phyloP scores from a whole-genome alignment of 176 grass and related monocot genomes.

The Zizania latifolia region DNA sequence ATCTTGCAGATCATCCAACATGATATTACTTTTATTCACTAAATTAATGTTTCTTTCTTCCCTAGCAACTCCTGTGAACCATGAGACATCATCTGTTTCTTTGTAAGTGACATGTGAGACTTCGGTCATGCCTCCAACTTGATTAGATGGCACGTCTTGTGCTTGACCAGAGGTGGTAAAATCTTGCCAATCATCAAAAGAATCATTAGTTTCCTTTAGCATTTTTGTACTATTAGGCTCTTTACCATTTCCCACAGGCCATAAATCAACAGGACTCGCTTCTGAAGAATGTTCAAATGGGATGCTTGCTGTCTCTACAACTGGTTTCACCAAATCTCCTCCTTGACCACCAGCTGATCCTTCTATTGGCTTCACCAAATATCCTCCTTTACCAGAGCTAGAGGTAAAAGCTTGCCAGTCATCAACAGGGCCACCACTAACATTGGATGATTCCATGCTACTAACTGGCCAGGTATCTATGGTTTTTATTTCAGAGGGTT shows the following conservation, averaged over 20 bases:
- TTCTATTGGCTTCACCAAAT: slow-evolving; percentile 4
- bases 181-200: slow-evolving; percentile 64
- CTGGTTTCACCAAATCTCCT: slow-evolving; percentile 12
- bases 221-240: slow-evolving; percentile 15
- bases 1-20: slow-evolving; percentile 48
- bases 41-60: slow-evolving; percentile 16
- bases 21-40: slow-evolving; percentile 16
- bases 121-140: slow-evolving; percentile 19
- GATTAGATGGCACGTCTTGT: slow-evolving; percentile 12
- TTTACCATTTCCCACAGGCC: slow-evolving; percentile 31
- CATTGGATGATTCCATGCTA: slow-evolving; percentile 36
- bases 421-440: slow-evolving; percentile 33
- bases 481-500: slow-evolving; percentile 39
- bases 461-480: slow-evolving; percentile 26
- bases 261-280: slow-evolving; percentile 39
- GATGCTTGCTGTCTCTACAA: slow-evolving; percentile 18
- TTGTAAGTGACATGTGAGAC: slow-evolving; percentile 5
- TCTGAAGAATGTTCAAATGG: slow-evolving; percentile 33
- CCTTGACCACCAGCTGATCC: not conserved
- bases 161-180: slow-evolving; percentile 42
- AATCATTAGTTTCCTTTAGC: slow-evolving; percentile 35
- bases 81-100: slow-evolving; percentile 40
- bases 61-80: slow-evolving; percentile 36
- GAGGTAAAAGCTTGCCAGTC: slow-evolving; percentile 59
- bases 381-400: slow-evolving; percentile 44